Base-by-base conservation (phyloP, 164 flowering plant species). In the Nelumbo lutea region DNA sequence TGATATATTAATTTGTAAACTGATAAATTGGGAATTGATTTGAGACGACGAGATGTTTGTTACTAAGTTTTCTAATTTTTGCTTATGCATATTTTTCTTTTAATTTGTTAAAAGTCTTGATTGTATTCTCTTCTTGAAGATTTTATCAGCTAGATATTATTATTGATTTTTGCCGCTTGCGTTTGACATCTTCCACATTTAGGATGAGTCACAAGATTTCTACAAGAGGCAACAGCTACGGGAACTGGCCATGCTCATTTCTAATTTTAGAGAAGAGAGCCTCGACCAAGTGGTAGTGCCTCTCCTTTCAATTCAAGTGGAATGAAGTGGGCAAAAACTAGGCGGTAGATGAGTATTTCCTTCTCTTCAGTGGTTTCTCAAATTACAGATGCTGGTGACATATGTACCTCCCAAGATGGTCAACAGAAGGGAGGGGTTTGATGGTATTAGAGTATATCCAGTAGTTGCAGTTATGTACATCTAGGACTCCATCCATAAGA, bases 131-230 rank as follows among this genome's bases (percentile, higher is more conserved):
- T 27, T 15, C 7, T 5, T 57, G 59, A 27, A 15, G 5, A 5
- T 27, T 15, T 4, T 57, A 39, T n/a, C 1, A n/a, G 4, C 27
- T 51, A 51, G 13, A 10, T 46, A 7, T 46, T 7, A 7, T 46
- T 46, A 46, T 46, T 4, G 5, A 46, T 46, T 46, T 46, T 46
- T 27, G 27, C 27, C 27, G 27, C 27, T 27, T 27, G 27, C 27
- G 27, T 27, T 27, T 27, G 27, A 27, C 27, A 46, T 46, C 58
- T 27, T 5, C 72, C 47, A 11, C n/a, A 56, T 2, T 70, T 88
- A 94, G 97, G 98, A 94, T 75, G 98, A 94, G 73, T 87, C 96
- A 13, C 93, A 91, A 71, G 98, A 94, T 75, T 86, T 70, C 50
- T 87, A 88, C 46, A 94, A 94, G 85, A 86, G 98, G 78, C 96